Evolutionary conservation across 2,329 filamentous ascomycete genomes (phyloP).

Genomic region (Didymella pomorum): DNA sequence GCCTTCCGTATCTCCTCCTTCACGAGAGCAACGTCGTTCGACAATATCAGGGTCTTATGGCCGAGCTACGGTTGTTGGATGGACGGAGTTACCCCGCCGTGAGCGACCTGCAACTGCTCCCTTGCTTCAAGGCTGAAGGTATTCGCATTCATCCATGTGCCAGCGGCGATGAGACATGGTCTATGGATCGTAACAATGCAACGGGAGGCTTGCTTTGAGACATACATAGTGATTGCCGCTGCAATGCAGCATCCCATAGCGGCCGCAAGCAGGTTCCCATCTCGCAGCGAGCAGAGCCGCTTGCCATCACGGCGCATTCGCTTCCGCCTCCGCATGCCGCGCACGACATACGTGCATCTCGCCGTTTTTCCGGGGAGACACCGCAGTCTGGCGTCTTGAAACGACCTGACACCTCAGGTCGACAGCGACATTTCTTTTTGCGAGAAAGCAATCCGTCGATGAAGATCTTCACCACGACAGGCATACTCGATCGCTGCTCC

Average conservation of each 20-base stretch:
- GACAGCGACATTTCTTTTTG: conserved; percentile 12
- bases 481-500: neutral
- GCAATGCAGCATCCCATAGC: conserved; percentile 39
- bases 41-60: conserved; percentile 36
- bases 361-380: conserved; percentile 40
- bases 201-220: conserved; percentile 15
- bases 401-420: conserved; percentile 30
- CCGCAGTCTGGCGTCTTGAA: conserved; percentile 39
- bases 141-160: conserved; percentile 14
- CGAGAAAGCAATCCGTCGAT: conserved; percentile 1
- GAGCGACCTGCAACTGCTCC: conserved; percentile 22
- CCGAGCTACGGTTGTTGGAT: conserved; percentile 33
- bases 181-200: conserved; percentile 14
- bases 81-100: conserved; percentile 38
- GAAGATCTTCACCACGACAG: neutral
- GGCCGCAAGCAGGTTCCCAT: conserved; percentile 34
- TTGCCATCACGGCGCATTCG: conserved; percentile 35
- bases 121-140: conserved; percentile 12
- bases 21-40: conserved; percentile 25
- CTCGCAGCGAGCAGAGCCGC: conserved; percentile 42
- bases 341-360: conserved; percentile 48
- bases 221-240: conserved; percentile 30
- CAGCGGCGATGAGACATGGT: conserved; percentile 16
- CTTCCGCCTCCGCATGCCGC: conserved; percentile 42
- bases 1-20: conserved; percentile 19